Evolutionary conservation across 1,284 basidiomycete genomes (phyloP).

Genomic region (Sporisorium scitamineum): DNA sequence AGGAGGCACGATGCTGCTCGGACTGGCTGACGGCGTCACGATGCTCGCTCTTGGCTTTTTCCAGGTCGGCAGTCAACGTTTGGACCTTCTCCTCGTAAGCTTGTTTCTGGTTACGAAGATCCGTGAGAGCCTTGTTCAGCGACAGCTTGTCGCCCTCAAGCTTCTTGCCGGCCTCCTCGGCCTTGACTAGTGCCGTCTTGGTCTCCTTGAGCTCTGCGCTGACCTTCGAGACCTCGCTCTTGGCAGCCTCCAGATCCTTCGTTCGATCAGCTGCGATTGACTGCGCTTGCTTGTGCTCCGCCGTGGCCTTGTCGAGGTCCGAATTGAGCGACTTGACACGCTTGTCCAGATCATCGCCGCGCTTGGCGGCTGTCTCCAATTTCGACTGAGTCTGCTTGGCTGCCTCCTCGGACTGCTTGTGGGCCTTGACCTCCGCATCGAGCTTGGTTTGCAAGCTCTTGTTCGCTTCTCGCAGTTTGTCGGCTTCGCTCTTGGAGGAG

Average conservation of each 20-base stretch:
- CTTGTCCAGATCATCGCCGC: slow-evolving; percentile 24
- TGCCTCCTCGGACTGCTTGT: slow-evolving; percentile 15
- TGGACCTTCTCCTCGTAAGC: slow-evolving; percentile 12
- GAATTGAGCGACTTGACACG: slow-evolving; percentile 9
- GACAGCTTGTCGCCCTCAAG: slow-evolving; percentile 15
- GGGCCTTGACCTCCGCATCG: slow-evolving; percentile 21
- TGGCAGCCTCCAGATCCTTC: slow-evolving; percentile 21
- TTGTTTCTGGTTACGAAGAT: slow-evolving; percentile 18
- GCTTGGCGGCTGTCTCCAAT: slow-evolving; percentile 22
- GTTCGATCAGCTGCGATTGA: slow-evolving; percentile 18
- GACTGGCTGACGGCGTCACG: slow-evolving; percentile 10
- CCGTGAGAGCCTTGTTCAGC: slow-evolving; percentile 7
- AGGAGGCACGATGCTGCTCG: slow-evolving; percentile 12
- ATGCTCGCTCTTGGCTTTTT: slow-evolving; percentile 19
- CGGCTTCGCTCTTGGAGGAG: slow-evolving; percentile 13
- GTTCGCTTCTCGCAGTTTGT: slow-evolving; percentile 17
- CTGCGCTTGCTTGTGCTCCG: slow-evolving; percentile 19
- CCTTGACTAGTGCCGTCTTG: slow-evolving; percentile 8
- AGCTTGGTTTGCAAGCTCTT: slow-evolving; percentile 23
- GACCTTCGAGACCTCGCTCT: slow-evolving; percentile 8
- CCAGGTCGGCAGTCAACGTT: slow-evolving; percentile 15
- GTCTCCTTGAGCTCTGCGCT: slow-evolving; percentile 20
- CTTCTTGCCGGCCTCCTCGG: slow-evolving; percentile 25
- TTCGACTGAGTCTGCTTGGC: slow-evolving; percentile 12
- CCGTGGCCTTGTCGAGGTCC: slow-evolving; percentile 28